Evolutionary conservation across 306 rosid genomes (phyloP).

Genomic region (Notholithocarpus densiflorus): DNA sequence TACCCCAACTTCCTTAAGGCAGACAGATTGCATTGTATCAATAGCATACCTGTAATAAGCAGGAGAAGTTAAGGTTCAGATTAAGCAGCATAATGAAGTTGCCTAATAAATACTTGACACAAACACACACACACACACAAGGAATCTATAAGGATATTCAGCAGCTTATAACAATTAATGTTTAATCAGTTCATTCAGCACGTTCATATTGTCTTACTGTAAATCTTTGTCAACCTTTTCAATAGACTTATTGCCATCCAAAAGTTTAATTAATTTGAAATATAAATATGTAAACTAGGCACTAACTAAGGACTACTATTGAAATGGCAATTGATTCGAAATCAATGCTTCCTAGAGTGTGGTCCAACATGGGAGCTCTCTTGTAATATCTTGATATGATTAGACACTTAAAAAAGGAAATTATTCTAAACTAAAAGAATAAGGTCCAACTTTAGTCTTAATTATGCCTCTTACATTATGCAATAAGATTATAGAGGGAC

Average conservation of each 20-base stretch:
- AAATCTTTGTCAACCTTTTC: background rate
- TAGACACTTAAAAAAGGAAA: background rate
- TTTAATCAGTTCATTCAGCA: background rate
- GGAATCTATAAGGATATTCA: background rate
- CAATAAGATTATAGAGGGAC: background rate
- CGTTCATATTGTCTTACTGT: background rate
- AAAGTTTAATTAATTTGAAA: background rate
- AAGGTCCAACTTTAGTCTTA: too few relatives aligned
- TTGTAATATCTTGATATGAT: background rate
- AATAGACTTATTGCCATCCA: background rate
- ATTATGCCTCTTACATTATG: too few relatives aligned
- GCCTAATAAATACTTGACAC: background rate
- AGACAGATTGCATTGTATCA: constrained; percentile 84
- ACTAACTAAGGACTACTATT: background rate
- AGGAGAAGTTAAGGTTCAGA: background rate
- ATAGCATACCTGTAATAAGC: constrained; percentile 55
- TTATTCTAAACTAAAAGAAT: too few relatives aligned
- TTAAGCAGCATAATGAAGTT: background rate
- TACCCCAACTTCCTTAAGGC: constrained; percentile 66
- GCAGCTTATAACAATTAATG: background rate
- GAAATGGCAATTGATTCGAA: background rate
- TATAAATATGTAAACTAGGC: background rate
- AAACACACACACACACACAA: background rate
- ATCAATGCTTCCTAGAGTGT: background rate
- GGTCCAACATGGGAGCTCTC: background rate